Conservation (phyloP, 768 basidiomycete genomes). For the Gautieria morchelliformis region DNA sequence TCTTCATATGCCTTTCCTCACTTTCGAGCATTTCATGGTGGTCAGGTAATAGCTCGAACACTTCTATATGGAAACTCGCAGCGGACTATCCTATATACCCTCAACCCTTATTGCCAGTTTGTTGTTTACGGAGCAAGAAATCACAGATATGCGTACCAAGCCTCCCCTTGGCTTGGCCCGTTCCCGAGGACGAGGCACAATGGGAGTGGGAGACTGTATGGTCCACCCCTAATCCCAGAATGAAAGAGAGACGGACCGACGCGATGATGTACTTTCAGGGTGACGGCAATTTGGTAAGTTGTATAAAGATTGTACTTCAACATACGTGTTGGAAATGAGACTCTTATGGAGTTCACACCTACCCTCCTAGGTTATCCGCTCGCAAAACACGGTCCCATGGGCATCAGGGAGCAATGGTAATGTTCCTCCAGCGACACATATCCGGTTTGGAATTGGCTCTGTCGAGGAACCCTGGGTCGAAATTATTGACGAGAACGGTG, state of each 20-base stretch:
- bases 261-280: conserved; percentile 14
- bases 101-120: conserved; percentile 15
- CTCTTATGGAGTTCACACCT: not conserved
- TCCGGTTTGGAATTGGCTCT: conserved; percentile 2
- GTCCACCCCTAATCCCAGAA: conserved; percentile 10
- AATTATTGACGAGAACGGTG: not conserved
- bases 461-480: conserved; percentile 7
- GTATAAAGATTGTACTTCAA: not conserved
- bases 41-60: conserved; percentile 9
- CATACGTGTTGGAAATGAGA: not conserved
- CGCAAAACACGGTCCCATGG: conserved; percentile 4
- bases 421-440: not conserved
- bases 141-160: not conserved
- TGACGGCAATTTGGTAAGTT: conserved; percentile 15
- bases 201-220: conserved; percentile 13
- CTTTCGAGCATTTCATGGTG: not conserved
- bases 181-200: not conserved
- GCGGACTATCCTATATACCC: conserved; percentile 8
- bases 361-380: conserved; percentile 1
- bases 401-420: conserved; percentile 1
- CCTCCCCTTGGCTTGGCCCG: conserved; percentile 11
- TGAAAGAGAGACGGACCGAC: not conserved
- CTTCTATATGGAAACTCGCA: conserved; percentile 1
- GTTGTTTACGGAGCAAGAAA: conserved; percentile 10
- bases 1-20: conserved; percentile 9